Base-by-base conservation (phyloP, 1,284 basidiomycete genomes). In the Flammula alnicola region DNA sequence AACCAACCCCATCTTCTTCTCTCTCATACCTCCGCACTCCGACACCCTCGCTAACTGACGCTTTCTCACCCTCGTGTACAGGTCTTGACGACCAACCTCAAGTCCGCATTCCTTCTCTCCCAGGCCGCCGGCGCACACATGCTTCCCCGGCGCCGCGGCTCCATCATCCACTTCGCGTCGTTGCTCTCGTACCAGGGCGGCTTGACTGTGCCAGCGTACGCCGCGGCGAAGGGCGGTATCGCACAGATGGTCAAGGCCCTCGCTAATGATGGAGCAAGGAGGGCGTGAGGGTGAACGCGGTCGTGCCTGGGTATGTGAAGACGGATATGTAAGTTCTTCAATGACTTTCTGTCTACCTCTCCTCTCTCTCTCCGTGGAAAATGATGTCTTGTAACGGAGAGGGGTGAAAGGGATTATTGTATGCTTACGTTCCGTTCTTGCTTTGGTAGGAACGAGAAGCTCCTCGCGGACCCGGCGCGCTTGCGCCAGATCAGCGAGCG, bases 281-380 rank as follows among this genome's bases (percentile, higher is more conserved):
- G 64, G 93, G 93, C 58, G 83, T 97, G 50, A 90, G 94, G 65
- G 93, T 96, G 40, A 95, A 95, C 67, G 90, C 80, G 41, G 93
- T 98, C 58, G 89, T 89, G 41, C 94, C 94, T 19, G 94, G 94
- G 17, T 95, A 97, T 71, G 88, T 96, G 61, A 81, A 83, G n/a
- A 95, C 94, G 27, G 93, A 95, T 64, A 92, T 93, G 83, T 88
- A 27, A 12, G 6, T 25, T 27, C 3, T 27, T 7, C 14, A 4
- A 26, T 27, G n/a, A 9, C 36, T 14, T 35, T 30, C 32, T 23
- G 33, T 33, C 43, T 44, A 29, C 31, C 36, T 39, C 23, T 49
- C 20, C 32, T 29, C 39, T 36, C 37, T 44, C 16, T 22, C 33
- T 50, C 17, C 32, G 17, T 23, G 16, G n/a, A 32, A 20, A 29